Conservation (phyloP, 2,329 filamentous ascomycete genomes). For the Dactylellina cionopaga region DNA sequence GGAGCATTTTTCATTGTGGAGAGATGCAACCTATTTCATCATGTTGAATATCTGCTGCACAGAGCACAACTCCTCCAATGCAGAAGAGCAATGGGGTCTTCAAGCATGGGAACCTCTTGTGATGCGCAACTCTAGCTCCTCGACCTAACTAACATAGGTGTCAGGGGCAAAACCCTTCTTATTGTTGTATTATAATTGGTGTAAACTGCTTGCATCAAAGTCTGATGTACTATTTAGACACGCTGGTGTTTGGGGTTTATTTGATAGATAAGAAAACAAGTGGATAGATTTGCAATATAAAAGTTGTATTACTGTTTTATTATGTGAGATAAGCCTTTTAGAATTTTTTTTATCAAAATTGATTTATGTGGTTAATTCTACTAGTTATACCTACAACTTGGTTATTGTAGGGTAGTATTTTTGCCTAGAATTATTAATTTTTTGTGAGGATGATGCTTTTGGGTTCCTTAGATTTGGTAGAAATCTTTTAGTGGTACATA, state of each 20-base stretch:
- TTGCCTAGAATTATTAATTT: conserved; percentile 65
- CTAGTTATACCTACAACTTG: conserved; percentile 63
- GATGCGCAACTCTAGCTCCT: too few relatives aligned
- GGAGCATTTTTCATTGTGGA: conserved; percentile 43
- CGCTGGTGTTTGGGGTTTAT: conserved; percentile 1
- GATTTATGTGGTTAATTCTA: conserved; percentile 54
- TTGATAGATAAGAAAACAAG: neutral
- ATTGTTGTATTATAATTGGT: neutral
- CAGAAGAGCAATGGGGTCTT: neutral
- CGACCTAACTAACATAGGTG: neutral
- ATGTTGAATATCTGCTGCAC: conserved; percentile 46
- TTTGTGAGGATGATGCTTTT: conserved; percentile 68
- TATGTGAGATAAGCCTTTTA: conserved; percentile 51
- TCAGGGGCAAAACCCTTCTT: conserved; percentile 15
- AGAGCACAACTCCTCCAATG: neutral
- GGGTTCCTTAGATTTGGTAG: conserved; percentile 64
- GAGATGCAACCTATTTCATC: conserved; percentile 53
- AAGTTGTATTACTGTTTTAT: neutral
- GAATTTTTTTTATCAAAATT: conserved; percentile 52
- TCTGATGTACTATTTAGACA: conserved; percentile 17
- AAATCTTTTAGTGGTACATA: conserved; percentile 68
- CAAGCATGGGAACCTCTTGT: neutral
- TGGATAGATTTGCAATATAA: conserved; percentile 15
- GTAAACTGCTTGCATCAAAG: neutral
- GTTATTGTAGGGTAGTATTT: conserved; percentile 65